Conservation (phyloP, 106 monocot species). For the Platanthera zijinensis region DNA sequence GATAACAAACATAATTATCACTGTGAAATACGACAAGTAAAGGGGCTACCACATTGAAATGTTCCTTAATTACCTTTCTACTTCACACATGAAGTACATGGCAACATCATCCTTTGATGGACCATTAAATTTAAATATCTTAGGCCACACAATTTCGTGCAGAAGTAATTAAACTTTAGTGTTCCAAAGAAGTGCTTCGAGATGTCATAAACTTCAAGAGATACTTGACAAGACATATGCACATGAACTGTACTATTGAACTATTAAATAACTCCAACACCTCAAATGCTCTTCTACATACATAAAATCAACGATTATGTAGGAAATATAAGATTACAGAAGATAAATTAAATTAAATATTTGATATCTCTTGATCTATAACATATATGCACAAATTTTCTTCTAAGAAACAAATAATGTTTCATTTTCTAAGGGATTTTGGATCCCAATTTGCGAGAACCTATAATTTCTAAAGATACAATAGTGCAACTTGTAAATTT, state of each 20-base stretch:
- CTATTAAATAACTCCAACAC: slow-evolving; percentile 2
- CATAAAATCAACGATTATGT: neutral
- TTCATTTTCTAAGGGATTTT: too few species aligned
- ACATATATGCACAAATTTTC: neutral
- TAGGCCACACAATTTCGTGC: slow-evolving; percentile 21
- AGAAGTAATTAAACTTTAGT: slow-evolving; percentile 16
- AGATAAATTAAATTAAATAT: neutral
- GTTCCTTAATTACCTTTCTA: slow-evolving; percentile 4
- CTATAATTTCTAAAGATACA: too few species aligned
- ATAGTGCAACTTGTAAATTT: too few species aligned
- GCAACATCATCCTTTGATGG: slow-evolving; percentile 22
- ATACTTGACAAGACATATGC: slow-evolving; percentile 15
- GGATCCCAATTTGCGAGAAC: too few species aligned
- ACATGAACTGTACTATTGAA: slow-evolving; percentile 14
- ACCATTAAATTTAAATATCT: slow-evolving; percentile 12
- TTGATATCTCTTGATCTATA: neutral
- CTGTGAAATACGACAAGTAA: neutral
- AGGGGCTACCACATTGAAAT: neutral
- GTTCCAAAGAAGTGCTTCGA: slow-evolving; percentile 11
- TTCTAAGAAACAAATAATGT: too few species aligned
- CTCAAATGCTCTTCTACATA: slow-evolving; percentile 23
- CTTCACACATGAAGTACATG: slow-evolving; percentile 15
- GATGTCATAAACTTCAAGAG: slow-evolving; percentile 19
- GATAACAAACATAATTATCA: neutral
- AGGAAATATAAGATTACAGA: neutral